These are phyloP conservation scores for Phytophthora podocarpi DNA, from an alignment of 352 stramenopile genomes.

Conservation along the genomic window DNA sequence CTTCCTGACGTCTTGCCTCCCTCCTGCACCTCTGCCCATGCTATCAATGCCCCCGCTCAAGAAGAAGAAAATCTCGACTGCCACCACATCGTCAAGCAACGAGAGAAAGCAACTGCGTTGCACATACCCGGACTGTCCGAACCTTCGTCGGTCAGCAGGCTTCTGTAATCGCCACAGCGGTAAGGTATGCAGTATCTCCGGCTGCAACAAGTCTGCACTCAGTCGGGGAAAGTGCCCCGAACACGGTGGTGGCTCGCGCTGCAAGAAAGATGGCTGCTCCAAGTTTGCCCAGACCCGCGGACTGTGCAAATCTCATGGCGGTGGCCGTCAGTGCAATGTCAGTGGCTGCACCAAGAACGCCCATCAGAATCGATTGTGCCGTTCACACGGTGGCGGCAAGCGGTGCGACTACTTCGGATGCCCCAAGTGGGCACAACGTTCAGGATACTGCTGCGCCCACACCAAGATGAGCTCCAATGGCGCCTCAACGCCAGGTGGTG, in stretches of 20 bases:
- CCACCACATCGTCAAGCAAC: slow-evolving; percentile 11
- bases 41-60: slow-evolving; percentile 78
- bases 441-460: slow-evolving; percentile 84
- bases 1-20: slow-evolving; percentile 61
- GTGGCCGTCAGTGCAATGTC: slow-evolving; percentile 78
- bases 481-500: slow-evolving; percentile 5
- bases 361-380: slow-evolving; percentile 84
- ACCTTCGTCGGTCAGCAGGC: slow-evolving; percentile 72
- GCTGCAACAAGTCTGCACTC: slow-evolving; percentile 78
- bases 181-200: slow-evolving; percentile 72
- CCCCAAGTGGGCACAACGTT: slow-evolving; percentile 85
- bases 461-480: slow-evolving; percentile 59
- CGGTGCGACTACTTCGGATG: slow-evolving; percentile 81
- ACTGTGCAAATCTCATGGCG: slow-evolving; percentile 87
- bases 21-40: slow-evolving; percentile 66
- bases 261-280: slow-evolving; percentile 80
- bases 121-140: slow-evolving; percentile 77
- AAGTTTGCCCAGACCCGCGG: slow-evolving; percentile 87
- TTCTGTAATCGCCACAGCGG: slow-evolving; percentile 87
- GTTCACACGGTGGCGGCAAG: slow-evolving; percentile 83
- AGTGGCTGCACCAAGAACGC: slow-evolving; percentile 82
- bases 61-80: slow-evolving; percentile 56
- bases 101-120: slow-evolving; percentile 77
- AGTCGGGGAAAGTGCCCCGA: slow-evolving; percentile 85
- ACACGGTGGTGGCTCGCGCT: slow-evolving; percentile 85